Evolutionary conservation across 2,329 filamentous ascomycete genomes (phyloP).

Genomic region (Chlorencoelia australis): DNA sequence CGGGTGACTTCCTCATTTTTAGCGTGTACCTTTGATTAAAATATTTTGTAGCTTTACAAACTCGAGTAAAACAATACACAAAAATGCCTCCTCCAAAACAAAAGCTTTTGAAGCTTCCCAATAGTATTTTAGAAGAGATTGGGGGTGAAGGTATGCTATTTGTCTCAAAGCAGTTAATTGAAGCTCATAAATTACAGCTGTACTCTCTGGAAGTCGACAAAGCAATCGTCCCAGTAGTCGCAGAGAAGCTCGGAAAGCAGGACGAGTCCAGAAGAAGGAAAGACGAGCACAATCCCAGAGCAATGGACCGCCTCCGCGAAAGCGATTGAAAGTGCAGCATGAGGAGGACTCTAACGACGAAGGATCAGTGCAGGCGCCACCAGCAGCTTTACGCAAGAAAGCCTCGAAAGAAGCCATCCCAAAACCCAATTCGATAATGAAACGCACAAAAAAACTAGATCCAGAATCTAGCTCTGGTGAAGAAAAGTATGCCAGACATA

Average conservation of each 20-base stretch:
- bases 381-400: slow-evolving; percentile 2
- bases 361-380: neutral
- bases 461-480: slow-evolving; percentile 1
- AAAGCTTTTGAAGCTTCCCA: slow-evolving; percentile 34
- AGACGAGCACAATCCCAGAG: slow-evolving; percentile 11
- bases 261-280: slow-evolving; percentile 23
- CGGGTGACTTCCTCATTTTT: too few species aligned
- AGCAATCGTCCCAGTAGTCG: slow-evolving; percentile 17
- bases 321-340: slow-evolving; percentile 19
- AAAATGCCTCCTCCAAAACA: slow-evolving; percentile 22
- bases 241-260: slow-evolving; percentile 27
- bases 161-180: too few species aligned
- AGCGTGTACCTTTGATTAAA: too few species aligned
- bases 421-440: slow-evolving; percentile 24
- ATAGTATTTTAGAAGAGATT: slow-evolving; percentile 35
- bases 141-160: slow-evolving; percentile 28
- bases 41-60: neutral
- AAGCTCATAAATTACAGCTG: too few species aligned
- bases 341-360: slow-evolving; percentile 1
- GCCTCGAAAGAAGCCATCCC: slow-evolving; percentile 2
- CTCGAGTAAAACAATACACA: too few species aligned
- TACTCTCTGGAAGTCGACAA: slow-evolving; percentile 16
- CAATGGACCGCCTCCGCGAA: slow-evolving; percentile 19
- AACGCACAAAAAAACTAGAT: slow-evolving; percentile 18
- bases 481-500: slow-evolving; percentile 7